A percentile compares a stretch with the other conserved stretches of the same genome.
Conservation (phyloP, 352 stramenopile genomes). For the Globisporangium ultimum region DNA sequence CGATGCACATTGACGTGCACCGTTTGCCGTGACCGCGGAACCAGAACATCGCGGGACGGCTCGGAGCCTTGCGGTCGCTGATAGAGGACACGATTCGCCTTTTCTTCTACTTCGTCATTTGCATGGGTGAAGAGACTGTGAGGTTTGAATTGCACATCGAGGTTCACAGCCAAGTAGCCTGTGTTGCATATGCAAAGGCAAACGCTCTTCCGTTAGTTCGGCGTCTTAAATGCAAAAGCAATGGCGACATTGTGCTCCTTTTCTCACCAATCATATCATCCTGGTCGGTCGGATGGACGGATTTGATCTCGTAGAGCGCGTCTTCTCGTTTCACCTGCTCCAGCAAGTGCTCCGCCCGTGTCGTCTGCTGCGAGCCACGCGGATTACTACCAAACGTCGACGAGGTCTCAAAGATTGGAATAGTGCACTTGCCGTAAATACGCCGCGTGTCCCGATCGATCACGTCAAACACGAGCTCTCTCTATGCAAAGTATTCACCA, state of each 20-base stretch:
- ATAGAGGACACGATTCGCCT: not conserved
- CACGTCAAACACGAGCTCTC: slow-evolving; percentile 54
- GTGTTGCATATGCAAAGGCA: not conserved
- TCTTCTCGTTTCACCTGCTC: slow-evolving; percentile 23
- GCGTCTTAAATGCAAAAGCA: not conserved
- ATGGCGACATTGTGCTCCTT: not conserved
- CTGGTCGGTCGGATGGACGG: slow-evolving; percentile 5
- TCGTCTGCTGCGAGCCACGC: not conserved
- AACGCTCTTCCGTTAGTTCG: not conserved
- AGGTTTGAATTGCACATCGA: slow-evolving; percentile 11
- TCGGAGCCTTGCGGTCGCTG: not conserved
- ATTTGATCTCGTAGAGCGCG: slow-evolving; percentile 39
- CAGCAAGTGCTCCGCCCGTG: slow-evolving; percentile 23
- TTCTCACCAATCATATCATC: slow-evolving; percentile 13
- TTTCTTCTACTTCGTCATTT: not conserved
- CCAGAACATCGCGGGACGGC: slow-evolving; percentile 4
- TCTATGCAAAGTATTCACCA: slow-evolving; percentile 16
- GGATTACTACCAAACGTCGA: not conserved
- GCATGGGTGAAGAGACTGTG: not conserved
- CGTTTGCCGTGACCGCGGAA: slow-evolving; percentile 1
- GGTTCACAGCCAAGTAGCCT: slow-evolving; percentile 31
- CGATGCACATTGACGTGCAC: slow-evolving; percentile 2
- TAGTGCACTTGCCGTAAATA: slow-evolving; percentile 29
- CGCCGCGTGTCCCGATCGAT: slow-evolving; percentile 44
- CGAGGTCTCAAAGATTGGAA: slow-evolving; percentile 15